Evolutionary conservation across 352 stramenopile species (phyloP).

Genomic region (Globisporangium barbulae): DNA sequence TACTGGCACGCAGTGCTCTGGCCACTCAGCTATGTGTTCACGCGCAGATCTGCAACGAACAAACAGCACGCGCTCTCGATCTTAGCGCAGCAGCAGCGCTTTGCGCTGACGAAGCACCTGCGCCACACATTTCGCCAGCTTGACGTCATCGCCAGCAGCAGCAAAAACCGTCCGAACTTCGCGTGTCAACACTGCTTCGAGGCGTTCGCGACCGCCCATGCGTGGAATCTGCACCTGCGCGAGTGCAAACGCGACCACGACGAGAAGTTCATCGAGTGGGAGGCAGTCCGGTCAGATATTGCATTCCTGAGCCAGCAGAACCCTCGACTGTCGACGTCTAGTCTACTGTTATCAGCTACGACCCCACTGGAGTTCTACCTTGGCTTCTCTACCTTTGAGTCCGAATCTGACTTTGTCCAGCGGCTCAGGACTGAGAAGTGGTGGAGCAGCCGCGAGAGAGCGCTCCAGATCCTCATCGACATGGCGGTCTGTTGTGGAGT

Average conservation of each 20-base stretch:
- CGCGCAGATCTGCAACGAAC: constrained; percentile 1
- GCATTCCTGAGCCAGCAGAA: constrained; percentile 6
- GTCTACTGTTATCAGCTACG: neutral
- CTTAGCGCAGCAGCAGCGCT: constrained; percentile 10
- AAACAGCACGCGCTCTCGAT: neutral
- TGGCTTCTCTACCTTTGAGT: neutral
- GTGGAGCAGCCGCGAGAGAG: neutral
- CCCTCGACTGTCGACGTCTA: neutral
- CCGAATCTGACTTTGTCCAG: neutral
- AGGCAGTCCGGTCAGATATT: constrained; percentile 4
- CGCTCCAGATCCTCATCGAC: neutral
- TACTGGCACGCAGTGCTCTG: constrained; percentile 13
- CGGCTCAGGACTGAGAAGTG: neutral
- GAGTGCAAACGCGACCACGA: neutral
- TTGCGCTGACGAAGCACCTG: constrained; percentile 13
- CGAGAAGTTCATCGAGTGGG: constrained; percentile 11
- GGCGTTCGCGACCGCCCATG: constrained; percentile 7
- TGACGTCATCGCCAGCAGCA: neutral
- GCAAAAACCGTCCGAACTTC: neutral
- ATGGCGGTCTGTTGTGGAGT: constrained; percentile 7
- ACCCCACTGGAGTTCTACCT: neutral
- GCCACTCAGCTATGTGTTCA: constrained; percentile 2
- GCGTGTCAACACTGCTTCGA: constrained; percentile 12
- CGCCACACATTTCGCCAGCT: constrained; percentile 1
- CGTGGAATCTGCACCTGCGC: constrained; percentile 5